These are phyloP conservation scores for Tuber calosporum DNA, from an alignment of 495 filamentous ascomycete genomes.

Conservation along the genomic window DNA sequence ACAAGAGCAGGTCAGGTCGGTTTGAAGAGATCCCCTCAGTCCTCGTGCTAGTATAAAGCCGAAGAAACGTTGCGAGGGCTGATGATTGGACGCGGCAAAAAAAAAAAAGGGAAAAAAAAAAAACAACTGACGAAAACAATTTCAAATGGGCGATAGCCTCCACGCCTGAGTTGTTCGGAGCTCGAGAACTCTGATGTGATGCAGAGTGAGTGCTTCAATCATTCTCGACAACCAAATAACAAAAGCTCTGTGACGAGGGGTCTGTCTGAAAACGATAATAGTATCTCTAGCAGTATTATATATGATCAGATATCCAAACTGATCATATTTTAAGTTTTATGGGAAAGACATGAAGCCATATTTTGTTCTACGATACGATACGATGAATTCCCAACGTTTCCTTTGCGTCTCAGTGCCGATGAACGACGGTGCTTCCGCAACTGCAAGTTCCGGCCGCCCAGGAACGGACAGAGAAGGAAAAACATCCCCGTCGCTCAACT, in stretches of 20 bases:
- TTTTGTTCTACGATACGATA: not conserved
- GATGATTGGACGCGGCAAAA: constrained; percentile 14
- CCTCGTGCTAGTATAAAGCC: not conserved
- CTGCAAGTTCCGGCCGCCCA: not conserved
- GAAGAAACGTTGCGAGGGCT: constrained; percentile 11
- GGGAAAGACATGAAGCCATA: not conserved
- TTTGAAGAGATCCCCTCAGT: constrained; percentile 25
- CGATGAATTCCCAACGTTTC: not conserved
- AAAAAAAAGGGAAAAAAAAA: constrained; percentile 7
- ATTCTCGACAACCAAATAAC: not conserved
- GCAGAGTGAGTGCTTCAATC: not conserved
- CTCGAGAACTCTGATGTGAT: not conserved
- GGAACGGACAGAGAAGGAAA: not conserved
- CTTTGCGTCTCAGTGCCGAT: not conserved
- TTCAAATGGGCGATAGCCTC: constrained; percentile 6
- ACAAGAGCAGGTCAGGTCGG: not conserved
- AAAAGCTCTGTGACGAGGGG: not conserved
- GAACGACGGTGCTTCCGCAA: not conserved
- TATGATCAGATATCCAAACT: not conserved
- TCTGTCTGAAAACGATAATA: not conserved
- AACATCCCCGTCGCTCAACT: not conserved
- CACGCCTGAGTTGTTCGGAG: not conserved
- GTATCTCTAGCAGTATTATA: not conserved
- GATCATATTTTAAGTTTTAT: not conserved
- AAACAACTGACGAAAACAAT: constrained; percentile 1